Conservation (phyloP, 2,329 filamentous ascomycete genomes). For the Aspergillus pseudonomiae region DNA sequence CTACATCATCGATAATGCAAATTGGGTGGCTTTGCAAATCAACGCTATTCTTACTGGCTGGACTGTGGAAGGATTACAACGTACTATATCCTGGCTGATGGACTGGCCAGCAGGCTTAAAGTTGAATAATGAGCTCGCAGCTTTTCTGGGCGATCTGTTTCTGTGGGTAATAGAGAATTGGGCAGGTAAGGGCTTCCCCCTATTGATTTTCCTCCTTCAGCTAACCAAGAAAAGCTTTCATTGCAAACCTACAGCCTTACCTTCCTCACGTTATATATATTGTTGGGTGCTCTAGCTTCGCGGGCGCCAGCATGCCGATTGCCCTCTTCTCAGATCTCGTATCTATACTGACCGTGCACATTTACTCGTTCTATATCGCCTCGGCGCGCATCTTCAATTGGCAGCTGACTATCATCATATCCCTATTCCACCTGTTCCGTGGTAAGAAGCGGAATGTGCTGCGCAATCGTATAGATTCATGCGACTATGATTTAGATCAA, state of each 20-base stretch:
- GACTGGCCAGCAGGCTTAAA: constrained; percentile 93
- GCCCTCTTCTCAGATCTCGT: constrained; percentile 93
- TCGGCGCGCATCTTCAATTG: constrained; percentile 97
- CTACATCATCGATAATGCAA: constrained; percentile 94
- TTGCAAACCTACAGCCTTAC: constrained; percentile 74
- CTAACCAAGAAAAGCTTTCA: constrained; percentile 61
- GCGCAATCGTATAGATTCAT: constrained; percentile 96
- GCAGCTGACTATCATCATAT: constrained; percentile 95
- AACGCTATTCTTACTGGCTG: constrained; percentile 75
- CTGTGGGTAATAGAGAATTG: constrained; percentile 99
- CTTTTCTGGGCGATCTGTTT: constrained; percentile 94
- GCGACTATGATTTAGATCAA: constrained; percentile 97
- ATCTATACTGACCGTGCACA: constrained; percentile 88
- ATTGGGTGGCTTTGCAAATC: constrained; percentile 79
- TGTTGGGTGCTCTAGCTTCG: constrained; percentile 92
- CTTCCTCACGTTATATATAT: constrained; percentile 88
- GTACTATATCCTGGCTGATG: constrained; percentile 94
- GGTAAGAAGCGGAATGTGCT: constrained; percentile 98
- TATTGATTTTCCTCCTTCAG: constrained; percentile 1
- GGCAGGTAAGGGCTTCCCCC: constrained; percentile 63
- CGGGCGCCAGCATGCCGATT: constrained; percentile 94
- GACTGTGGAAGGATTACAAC: constrained; percentile 83
- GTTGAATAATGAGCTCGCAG: constrained; percentile 87
- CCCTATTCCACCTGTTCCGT: constrained; percentile 96
- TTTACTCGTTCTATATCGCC: constrained; percentile 97